phyloP scores from a whole-genome alignment of 2,329 filamentous ascomycete species.

The Calycina herbarum region DNA sequence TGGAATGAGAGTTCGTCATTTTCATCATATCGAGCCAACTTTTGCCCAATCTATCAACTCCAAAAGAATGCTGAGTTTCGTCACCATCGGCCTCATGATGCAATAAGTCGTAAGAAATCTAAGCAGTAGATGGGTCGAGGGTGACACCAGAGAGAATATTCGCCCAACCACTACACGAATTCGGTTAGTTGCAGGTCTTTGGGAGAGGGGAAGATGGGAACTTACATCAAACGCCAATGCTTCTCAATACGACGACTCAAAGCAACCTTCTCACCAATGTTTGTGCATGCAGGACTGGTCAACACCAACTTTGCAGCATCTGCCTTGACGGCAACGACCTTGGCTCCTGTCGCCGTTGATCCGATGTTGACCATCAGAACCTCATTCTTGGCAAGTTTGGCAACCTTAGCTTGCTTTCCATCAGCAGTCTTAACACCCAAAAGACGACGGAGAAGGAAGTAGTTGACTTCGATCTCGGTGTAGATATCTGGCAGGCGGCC shows the following conservation, averaged over 20 bases:
- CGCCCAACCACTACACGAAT: slow-evolving; percentile 65
- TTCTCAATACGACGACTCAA: slow-evolving; percentile 96
- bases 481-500: slow-evolving; percentile 95
- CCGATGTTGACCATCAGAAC: slow-evolving; percentile 99
- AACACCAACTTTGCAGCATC: slow-evolving; percentile 94
- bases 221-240: slow-evolving; percentile 85
- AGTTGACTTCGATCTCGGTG: slow-evolving; percentile 98
- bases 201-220: not conserved
- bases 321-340: slow-evolving; percentile 95
- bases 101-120: slow-evolving; percentile 10
- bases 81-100: slow-evolving; percentile 6
- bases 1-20: not conserved
- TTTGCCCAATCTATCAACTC: slow-evolving; percentile 35
- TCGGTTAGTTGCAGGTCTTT: slow-evolving; percentile 8
- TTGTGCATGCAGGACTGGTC: slow-evolving; percentile 92
- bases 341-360: slow-evolving; percentile 93
- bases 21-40: slow-evolving; percentile 23
- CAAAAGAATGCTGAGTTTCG: slow-evolving; percentile 21
- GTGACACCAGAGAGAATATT: slow-evolving; percentile 47
- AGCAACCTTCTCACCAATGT: slow-evolving; percentile 97
- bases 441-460: slow-evolving; percentile 92
- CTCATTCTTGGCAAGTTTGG: slow-evolving; percentile 97
- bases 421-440: slow-evolving; percentile 97
- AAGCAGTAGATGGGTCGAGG: slow-evolving; percentile 37
- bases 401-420: slow-evolving; percentile 98